A percentile compares a stretch with the other conserved stretches of the same genome.
These are phyloP conservation scores for Boehmeria nivea DNA, from an alignment of 306 rosid species.

Conservation along the genomic window DNA sequence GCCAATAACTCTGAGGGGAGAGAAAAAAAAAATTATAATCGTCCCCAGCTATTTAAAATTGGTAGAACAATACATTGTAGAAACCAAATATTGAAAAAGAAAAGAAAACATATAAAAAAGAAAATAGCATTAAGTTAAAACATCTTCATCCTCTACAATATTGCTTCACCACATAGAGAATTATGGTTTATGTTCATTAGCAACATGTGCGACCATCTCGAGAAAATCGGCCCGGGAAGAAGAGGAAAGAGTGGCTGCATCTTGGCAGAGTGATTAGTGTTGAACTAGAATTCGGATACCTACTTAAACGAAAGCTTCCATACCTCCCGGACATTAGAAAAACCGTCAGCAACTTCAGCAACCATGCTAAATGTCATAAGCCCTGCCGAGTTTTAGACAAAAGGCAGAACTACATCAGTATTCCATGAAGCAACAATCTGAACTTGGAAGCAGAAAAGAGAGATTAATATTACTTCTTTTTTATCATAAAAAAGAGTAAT, in stretches of 20 bases:
- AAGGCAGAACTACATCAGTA: not conserved
- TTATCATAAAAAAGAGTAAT: too few relatives aligned
- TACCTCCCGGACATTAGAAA: conserved; percentile 89
- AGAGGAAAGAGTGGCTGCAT: not conserved
- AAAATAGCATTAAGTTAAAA: too few relatives aligned
- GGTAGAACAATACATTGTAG: not conserved
- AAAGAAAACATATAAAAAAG: too few relatives aligned
- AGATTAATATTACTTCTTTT: too few relatives aligned
- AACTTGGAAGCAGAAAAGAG: not conserved
- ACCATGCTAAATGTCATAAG: conserved; percentile 51
- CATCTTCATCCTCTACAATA: too few relatives aligned
- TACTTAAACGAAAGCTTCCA: conserved; percentile 77
- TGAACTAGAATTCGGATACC: conserved; percentile 3
- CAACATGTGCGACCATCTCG: not conserved
- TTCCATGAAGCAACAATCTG: not conserved
- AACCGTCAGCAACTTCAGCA: conserved; percentile 89
- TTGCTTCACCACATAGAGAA: too few relatives aligned
- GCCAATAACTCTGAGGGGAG: not conserved
- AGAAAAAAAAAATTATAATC: not conserved
- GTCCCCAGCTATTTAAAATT: not conserved
- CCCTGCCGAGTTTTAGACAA: conserved; percentile 40
- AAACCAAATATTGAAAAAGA: not conserved
- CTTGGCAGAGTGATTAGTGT: not conserved
- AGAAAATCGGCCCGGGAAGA: conserved; percentile 4
- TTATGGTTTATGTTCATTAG: not conserved